Evolutionary conservation across 495 filamentous ascomycete species (phyloP), one percentile per base, ranked within the genome.

Genomic region (Penicillium maclennaniae): DNA sequence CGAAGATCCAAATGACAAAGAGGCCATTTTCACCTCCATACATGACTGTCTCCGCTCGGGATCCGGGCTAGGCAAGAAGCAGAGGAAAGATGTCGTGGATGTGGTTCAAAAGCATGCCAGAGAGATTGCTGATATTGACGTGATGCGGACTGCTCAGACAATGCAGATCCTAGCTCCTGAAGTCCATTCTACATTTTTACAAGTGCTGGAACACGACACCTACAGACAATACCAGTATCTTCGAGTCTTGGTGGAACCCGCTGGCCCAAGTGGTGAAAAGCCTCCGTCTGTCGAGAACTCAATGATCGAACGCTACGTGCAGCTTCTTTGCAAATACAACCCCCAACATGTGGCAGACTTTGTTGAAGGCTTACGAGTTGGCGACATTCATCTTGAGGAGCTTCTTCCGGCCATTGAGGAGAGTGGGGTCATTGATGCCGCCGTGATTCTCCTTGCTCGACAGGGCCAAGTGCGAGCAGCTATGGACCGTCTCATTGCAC

Each of bases 371-470:
- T 76, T 97, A 12, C 86, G 88, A 49, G 85, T 88, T 7, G 85
- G 86, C 12, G 87, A 97, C 59, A 73, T 98, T 28, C 82, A 86
- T 12, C 79, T 98, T 0, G 88, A 91, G 17, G 81, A 87, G 58
- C 76, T 98, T 6, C 74, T 98, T 10, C 91, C 93, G 4, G 81
- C 83, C 1, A 89, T 98, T 76, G 93, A 98, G 65, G 81, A 84
- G 45, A 89, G 84, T 50, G 93, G 91, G 2, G 89, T 91, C 15
- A 83, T 98, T 38, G 95, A 98, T 73, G 93, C 92, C 12, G 92
- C 91, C 2, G 89, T 98, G 21, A 82, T 95, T 17, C 77, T 98
- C 9, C 87, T 97, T 76, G 89, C 92, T 42, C 79, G 89, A 55
- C 93, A 97, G 61, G 95, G 93, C 14, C 85, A 93, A 65, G 79